Base-by-base conservation (phyloP, 1,284 basidiomycete species). In the Butyriboletus appendiculatus region DNA sequence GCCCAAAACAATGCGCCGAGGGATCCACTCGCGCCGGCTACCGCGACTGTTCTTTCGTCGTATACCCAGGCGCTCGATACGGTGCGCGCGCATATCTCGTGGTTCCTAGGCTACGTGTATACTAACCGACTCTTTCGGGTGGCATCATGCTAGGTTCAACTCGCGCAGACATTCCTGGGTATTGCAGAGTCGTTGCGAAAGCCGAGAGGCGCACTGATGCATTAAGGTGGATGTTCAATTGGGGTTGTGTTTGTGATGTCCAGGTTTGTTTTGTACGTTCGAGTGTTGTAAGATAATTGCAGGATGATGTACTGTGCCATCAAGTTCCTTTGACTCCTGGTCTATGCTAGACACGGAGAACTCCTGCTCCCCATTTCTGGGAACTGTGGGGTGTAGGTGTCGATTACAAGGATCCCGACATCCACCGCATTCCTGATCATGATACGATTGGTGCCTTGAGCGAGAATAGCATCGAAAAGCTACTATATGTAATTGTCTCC, bases 151-250 rank as follows among this genome's bases (percentile, higher is more conserved):
- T 44, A 85, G 82, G 73, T 84, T 22, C 75, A 76, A 58, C 76
- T 86, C 0, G 76, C 83, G 0, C 73, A 82, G 53, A 82, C 85
- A 0, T 86, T 86, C 76, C 65, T 85, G n/a, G 80, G 78, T 9
- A 77, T 86, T 39, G 82, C 82, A 0, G 80, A 82, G 34, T 84
- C 82, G 9, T 64, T 86, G 66, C 69, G 76, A 57, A 86, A 82
- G 60, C 77, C 81, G 0, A 71, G 82, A 56, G 84, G 79, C 48
- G 71, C 76, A 15, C 59, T 82, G 50, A 68, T 81, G 61, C 68
- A 65, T 45, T 72, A 50, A 70, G 15, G 5, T 26, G 33, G 10
- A 16, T 9, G 20, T 45, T 22, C 24, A 8, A 28, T 39, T 10
- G 4, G 18, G 0, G 10, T 41, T 9, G 4, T 14, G 18, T 28